These are phyloP conservation scores for Sophora flavescens DNA, from an alignment of 306 rosid species.

Conservation along the genomic window DNA sequence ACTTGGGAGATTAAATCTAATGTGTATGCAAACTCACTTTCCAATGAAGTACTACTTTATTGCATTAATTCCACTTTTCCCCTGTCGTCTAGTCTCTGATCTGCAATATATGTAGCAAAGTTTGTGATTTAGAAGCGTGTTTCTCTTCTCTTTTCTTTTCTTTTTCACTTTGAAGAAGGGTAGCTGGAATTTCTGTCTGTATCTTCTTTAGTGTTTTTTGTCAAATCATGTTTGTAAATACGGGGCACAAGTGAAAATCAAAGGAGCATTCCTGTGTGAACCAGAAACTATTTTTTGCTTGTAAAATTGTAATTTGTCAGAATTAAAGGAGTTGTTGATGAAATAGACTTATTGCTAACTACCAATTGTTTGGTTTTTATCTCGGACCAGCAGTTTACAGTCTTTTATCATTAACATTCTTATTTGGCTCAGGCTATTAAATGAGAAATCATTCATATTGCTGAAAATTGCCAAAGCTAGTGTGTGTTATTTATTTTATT, in stretches of 20 bases:
- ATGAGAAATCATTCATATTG: conserved; percentile 27
- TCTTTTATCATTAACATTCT: conserved; percentile 17
- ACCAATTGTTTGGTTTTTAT: conserved; percentile 14
- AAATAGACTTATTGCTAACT: neutral
- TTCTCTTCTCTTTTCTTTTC: too few relatives aligned
- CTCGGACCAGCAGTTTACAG: neutral
- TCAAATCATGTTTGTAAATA: neutral
- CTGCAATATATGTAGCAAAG: neutral
- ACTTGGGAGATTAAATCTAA: conserved; percentile 17
- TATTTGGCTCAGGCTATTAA: conserved; percentile 1
- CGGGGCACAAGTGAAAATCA: neutral
- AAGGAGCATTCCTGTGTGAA: neutral
- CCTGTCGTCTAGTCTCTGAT: conserved; percentile 1
- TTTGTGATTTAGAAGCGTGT: conserved; percentile 1
- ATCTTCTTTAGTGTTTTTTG: conserved; percentile 3
- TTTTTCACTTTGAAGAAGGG: conserved; percentile 8
- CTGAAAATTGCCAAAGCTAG: conserved; percentile 21
- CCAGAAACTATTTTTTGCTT: conserved; percentile 15
- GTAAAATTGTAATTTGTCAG: conserved; percentile 3
- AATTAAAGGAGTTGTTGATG: conserved; percentile 15
- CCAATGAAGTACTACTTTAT: conserved; percentile 12
- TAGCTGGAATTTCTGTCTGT: conserved; percentile 12
- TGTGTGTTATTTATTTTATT: neutral
- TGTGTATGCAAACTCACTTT: neutral
- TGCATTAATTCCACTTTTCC: conserved; percentile 12